Evolutionary conservation across 2,329 filamentous ascomycete genomes (phyloP), one percentile per base, ranked within the genome.

Genomic region (Aspergillus japonicus): DNA sequence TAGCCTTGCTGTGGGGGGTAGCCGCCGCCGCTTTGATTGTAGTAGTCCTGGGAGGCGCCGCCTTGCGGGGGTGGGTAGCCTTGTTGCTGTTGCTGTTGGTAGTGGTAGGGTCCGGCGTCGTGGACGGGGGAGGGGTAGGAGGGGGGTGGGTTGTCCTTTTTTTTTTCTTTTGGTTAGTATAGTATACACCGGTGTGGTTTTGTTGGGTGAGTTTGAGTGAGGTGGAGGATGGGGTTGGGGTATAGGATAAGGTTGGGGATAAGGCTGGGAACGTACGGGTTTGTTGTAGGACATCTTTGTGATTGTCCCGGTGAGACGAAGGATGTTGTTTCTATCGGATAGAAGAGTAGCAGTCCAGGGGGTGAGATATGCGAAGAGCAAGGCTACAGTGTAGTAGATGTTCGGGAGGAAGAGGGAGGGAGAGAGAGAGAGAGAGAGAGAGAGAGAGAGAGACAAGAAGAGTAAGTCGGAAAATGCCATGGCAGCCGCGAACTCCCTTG

Each of bases 61-160:
- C 72, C 73, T 26, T 66, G 67, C 1, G 23, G 71, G 70, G 19
- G 70, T 66, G 47, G 69, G 59, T 29, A 29, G 33, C 14, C 11
- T 35, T 35, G 39, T 19, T 44, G 39, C 6, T 23, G 66, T 19
- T 69, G 65, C 54, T 65, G 62, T 5, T 61, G 64, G 19, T 67
- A 60, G 35, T 61, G 62, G 61, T 71, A 71, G 19, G 68, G 64
- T 47, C 69, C 70, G n/a, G 68, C 67, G 56, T 75, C 70, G 63
- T 76, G 70, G 65, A 66, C 64, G 2, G 71, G 70, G 7, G 69
- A 62, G 11, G 74, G 74, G 62, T 77, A 77, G 31, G 75, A 71
- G n/a, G 75, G 75, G 16, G 75, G 75, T 42, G 73, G 70, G 33
- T 69, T 69, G 56, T 68, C 70, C 72, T 75, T 31, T 47, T 29